Base-by-base conservation (phyloP, 768 basidiomycete species). In the Suillus plorans region DNA sequence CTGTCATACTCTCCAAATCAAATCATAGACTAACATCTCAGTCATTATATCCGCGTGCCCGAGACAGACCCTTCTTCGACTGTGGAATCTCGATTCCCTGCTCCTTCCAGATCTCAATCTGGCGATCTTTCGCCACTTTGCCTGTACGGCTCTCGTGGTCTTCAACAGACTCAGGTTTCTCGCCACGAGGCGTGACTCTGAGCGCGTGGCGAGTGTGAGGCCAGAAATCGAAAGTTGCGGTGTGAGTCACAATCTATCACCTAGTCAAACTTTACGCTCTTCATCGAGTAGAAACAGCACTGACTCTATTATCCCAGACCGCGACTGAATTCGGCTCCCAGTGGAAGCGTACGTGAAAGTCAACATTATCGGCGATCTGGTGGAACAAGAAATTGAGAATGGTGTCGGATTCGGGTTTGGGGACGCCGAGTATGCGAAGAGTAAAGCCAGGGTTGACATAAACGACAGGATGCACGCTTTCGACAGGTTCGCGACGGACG, bases 401-500 rank as follows among this genome's bases (percentile, higher is more conserved):
- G 20, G 83, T 77, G 73, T 94, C 91, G n/a, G 89, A 90, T 73
- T 94, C 92, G 0, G 88, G 84, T 76, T 93, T 94, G 34, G 92
- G 90, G 13, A 94, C 81, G 56, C 88, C 91, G 64, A 91, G 76
- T 70, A 95, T 90, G 62, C 88, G 85, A 49, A 89, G 86, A 3
- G 91, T 92, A 78, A 95, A 95, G 18, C 92, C 89, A 42, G 89
- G 87, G 72, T 95, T 94, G 71, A 94, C 88, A 70, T 88, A 94
- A 66, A 95, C 90, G 56, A 95, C 80, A 20, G 92, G 93, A 74
- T 94, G 93, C 37, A 90, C 70, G 5, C 85, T 84, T 76, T 92
- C 90, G 65, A 92, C 76, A 60, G 84, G 82, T 63, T 89, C 79
- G 47, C 92, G 82, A 36, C 91, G 86, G 31, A 93, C 89, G 61